These are phyloP conservation scores for Paxillus ammoniavirescens DNA, from an alignment of 768 basidiomycete genomes.

Conservation along the genomic window DNA sequence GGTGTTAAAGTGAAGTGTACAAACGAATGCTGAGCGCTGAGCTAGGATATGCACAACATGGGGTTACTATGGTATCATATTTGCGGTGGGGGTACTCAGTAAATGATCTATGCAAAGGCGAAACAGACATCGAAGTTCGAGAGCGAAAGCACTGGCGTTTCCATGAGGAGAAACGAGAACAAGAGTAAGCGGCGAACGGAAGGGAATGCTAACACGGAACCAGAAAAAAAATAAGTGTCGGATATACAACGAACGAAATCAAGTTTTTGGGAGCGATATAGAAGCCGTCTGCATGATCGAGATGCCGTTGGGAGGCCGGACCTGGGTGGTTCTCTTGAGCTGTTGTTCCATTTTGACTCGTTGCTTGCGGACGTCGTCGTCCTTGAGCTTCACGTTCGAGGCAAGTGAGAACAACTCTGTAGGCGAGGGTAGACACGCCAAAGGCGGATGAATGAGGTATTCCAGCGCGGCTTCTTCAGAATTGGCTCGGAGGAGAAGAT, in stretches of 20 bases:
- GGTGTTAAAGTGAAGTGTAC: neutral
- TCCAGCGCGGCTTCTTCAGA: conserved; percentile 47
- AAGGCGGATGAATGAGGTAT: conserved; percentile 50
- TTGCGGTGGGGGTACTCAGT: conserved; percentile 13
- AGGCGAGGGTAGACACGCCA: conserved; percentile 51
- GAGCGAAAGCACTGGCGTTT: neutral
- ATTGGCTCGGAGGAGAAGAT: conserved; percentile 50
- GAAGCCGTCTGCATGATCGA: conserved; percentile 24
- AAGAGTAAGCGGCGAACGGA: neutral
- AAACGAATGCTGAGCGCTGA: conserved; percentile 1
- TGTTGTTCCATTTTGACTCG: conserved; percentile 75
- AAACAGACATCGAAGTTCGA: conserved; percentile 1
- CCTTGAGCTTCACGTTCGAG: conserved; percentile 68
- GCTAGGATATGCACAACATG: conserved; percentile 9
- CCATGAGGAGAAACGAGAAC: neutral
- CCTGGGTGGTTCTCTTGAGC: conserved; percentile 56
- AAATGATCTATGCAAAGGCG: conserved; percentile 3
- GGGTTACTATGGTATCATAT: conserved; percentile 9
- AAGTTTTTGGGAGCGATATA: conserved; percentile 29
- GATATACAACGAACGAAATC: neutral
- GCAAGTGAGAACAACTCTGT: conserved; percentile 63
- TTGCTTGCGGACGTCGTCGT: conserved; percentile 76
- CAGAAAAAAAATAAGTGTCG: neutral
- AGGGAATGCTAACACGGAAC: conserved; percentile 7
- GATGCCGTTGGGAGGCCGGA: conserved; percentile 30